Conservation (phyloP, 345 rosid species). For the Streptanthus diversifolius region DNA sequence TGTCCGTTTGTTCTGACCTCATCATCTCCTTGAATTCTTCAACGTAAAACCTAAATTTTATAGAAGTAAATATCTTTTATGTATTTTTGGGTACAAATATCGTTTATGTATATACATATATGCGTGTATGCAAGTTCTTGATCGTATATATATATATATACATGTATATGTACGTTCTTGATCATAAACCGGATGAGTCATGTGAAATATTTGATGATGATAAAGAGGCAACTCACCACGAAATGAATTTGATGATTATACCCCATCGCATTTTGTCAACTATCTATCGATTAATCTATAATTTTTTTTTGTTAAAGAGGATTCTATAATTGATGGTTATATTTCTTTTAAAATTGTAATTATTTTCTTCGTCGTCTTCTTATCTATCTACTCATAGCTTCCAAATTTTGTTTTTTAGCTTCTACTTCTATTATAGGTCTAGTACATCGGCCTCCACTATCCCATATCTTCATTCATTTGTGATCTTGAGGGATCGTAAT, state of each 20-base stretch:
- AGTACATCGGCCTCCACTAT: background rate
- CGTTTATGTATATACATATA: background rate
- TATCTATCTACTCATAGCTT: background rate
- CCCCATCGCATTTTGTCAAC: conserved; percentile 31
- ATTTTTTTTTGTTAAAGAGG: background rate
- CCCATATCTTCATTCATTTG: background rate
- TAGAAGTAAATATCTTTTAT: background rate
- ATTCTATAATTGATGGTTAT: background rate
- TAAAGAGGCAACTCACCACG: conserved; percentile 42
- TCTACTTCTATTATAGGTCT: background rate
- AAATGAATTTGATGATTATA: conserved; percentile 48
- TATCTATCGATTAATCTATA: conserved; percentile 6
- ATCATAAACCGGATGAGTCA: conserved; percentile 5
- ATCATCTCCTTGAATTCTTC: conserved; percentile 7
- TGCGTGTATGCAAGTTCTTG: background rate
- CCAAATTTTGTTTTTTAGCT: background rate
- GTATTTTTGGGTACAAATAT: too few relatives aligned
- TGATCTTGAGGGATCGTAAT: background rate
- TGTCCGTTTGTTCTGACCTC: conserved; percentile 44
- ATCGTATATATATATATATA: conserved; percentile 4
- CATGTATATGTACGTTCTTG: background rate
- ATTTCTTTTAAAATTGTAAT: background rate
- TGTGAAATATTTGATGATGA: background rate
- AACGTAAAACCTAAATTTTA: background rate
- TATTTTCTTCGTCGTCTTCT: background rate